phyloP scores from a whole-genome alignment of 2,329 filamentous ascomycete species.

The Sclerotinia trifoliorum region DNA sequence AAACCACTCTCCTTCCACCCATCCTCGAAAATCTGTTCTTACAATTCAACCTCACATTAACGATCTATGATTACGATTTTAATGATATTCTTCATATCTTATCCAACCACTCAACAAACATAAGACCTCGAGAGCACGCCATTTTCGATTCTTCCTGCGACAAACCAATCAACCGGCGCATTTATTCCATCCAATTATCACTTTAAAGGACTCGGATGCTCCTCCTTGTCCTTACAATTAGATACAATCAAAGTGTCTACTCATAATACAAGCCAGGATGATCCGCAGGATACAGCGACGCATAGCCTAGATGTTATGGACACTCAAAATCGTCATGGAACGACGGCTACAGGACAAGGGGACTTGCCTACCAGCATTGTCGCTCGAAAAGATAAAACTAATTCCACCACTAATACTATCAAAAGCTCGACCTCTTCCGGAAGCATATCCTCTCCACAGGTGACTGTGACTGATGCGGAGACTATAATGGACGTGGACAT shows the following conservation, averaged over 20 bases:
- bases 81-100: slow-evolving; percentile 13
- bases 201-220: slow-evolving; percentile 32
- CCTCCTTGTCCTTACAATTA: slow-evolving; percentile 38
- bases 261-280: slow-evolving; percentile 36
- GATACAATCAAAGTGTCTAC: slow-evolving; percentile 41
- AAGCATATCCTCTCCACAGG: slow-evolving; percentile 38
- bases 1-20: slow-evolving; percentile 3
- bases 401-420: slow-evolving; percentile 26
- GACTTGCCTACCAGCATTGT: slow-evolving; percentile 29
- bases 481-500: slow-evolving; percentile 31
- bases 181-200: not conserved
- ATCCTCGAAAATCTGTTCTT: slow-evolving; percentile 7
- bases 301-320: slow-evolving; percentile 40
- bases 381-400: slow-evolving; percentile 30
- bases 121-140: slow-evolving; percentile 3
- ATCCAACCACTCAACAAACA: not conserved
- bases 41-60: not conserved
- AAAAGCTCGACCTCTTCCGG: slow-evolving; percentile 35
- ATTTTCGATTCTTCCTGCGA: not conserved
- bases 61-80: slow-evolving; percentile 24
- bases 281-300: slow-evolving; percentile 36
- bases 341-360: slow-evolving; percentile 29
- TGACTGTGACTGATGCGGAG: slow-evolving; percentile 25
- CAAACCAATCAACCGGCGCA: slow-evolving; percentile 21
- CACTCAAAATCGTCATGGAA: slow-evolving; percentile 33